These are phyloP conservation scores for Paxillus rubicundulus DNA, from an alignment of 768 basidiomycete genomes.

Conservation along the genomic window DNA sequence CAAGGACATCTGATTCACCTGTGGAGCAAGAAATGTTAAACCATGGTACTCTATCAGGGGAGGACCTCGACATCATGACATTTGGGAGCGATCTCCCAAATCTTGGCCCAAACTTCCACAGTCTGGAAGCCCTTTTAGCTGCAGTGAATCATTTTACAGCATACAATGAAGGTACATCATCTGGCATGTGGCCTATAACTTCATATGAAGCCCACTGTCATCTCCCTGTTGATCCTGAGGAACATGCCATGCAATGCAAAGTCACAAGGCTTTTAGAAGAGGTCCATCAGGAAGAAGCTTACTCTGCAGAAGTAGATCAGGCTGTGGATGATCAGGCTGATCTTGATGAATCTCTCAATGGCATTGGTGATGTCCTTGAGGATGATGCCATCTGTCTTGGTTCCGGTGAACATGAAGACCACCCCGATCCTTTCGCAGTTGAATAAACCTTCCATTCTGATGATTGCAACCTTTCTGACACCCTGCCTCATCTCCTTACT, in stretches of 20 bases:
- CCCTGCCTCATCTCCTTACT: constrained; percentile 20
- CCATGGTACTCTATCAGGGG: neutral
- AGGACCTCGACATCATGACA: constrained; percentile 3
- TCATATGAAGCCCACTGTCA: neutral
- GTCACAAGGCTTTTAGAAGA: neutral
- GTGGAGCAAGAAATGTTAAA: constrained; percentile 7
- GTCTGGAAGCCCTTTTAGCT: neutral
- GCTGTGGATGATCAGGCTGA: neutral
- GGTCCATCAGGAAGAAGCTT: neutral
- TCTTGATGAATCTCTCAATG: neutral
- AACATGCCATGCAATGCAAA: neutral
- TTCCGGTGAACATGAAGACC: neutral
- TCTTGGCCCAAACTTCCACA: constrained; percentile 6
- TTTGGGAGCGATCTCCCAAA: constrained; percentile 1
- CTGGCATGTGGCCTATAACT: neutral
- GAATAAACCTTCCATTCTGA: constrained; percentile 1
- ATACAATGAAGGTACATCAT: neutral
- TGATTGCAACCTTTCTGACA: constrained; percentile 5
- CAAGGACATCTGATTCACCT: neutral
- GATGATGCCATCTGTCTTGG: neutral
- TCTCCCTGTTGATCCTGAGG: neutral
- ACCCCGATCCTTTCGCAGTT: neutral
- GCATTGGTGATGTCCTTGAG: neutral
- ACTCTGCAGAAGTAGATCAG: neutral
- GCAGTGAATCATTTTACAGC: neutral